A percentile compares a stretch with the other conserved stretches of the same genome.
Evolutionary conservation across 345 rosid species (phyloP).

Genomic region (Adansonia digitata): DNA sequence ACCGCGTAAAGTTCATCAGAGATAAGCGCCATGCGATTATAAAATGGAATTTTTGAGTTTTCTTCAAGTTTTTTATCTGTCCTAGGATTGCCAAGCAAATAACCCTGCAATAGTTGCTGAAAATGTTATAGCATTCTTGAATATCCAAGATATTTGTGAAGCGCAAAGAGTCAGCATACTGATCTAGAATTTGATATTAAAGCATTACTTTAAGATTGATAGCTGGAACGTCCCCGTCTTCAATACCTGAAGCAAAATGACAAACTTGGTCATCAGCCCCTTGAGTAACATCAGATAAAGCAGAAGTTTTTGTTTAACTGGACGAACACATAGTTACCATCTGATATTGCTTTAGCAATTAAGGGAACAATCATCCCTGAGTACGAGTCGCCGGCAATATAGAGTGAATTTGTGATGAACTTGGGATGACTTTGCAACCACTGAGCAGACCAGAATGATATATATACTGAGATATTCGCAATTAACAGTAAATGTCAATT

Average conservation of each 20-base stretch:
- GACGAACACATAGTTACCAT: background rate
- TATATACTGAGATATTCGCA: too few relatives aligned
- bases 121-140: background rate
- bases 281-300: background rate
- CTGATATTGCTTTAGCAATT: conserved; percentile 7
- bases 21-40: conserved; percentile 48
- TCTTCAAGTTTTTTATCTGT: conserved; percentile 22
- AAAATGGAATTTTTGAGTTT: conserved; percentile 31
- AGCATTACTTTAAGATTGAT: conserved; percentile 36
- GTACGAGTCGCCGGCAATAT: conserved; percentile 14
- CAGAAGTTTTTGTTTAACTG: background rate
- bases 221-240: conserved; percentile 15
- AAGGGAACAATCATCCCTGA: conserved; percentile 17
- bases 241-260: conserved; percentile 15
- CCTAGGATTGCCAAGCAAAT: conserved; percentile 38
- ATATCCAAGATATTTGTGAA: background rate
- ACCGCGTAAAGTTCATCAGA: conserved; percentile 58
- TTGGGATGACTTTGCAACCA: conserved; percentile 18
- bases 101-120: conserved; percentile 33
- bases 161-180: background rate
- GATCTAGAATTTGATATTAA: background rate
- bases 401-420: conserved; percentile 9
- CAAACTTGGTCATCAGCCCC: background rate
- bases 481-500: too few relatives aligned
- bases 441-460: too few relatives aligned